A percentile compares a stretch with the other conserved stretches of the same genome.
Conservation (phyloP, 352 stramenopile genomes). For the Pythium sp. region DNA sequence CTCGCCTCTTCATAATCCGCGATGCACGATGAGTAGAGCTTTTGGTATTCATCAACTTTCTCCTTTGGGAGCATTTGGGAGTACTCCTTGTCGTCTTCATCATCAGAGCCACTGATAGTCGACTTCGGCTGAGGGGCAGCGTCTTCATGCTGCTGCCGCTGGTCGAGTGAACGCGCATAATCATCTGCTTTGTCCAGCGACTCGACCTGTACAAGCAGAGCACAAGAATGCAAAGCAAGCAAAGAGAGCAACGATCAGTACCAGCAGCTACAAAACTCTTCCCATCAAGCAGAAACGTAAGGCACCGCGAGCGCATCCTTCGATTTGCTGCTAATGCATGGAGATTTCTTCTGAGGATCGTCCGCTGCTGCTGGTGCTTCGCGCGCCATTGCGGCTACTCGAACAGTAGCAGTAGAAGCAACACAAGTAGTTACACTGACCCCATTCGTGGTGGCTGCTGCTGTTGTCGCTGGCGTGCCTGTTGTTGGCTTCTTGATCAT, state of each 20-base stretch:
- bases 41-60: constrained; percentile 11
- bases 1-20: constrained; percentile 15
- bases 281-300: constrained; percentile 7
- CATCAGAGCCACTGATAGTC: neutral
- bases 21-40: constrained; percentile 1
- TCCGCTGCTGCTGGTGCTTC: constrained; percentile 8
- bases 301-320: constrained; percentile 11
- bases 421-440: constrained; percentile 16
- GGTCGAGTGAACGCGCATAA: constrained; percentile 27
- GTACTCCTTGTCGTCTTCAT: constrained; percentile 11
- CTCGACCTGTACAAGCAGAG: constrained; percentile 3
- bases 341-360: constrained; percentile 4
- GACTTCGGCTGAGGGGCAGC: neutral
- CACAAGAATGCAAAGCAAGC: constrained; percentile 2
- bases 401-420: constrained; percentile 8
- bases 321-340: neutral
- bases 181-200: constrained; percentile 37
- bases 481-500: neutral
- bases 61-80: neutral
- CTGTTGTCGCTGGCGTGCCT: neutral
- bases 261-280: constrained; percentile 2
- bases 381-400: neutral
- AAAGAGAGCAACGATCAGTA: constrained; percentile 12
- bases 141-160: neutral
- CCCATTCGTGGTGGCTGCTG: constrained; percentile 2